Conservation (phyloP, 1,139 yeast genomes). For the Nakaseomyces bracarensis region DNA sequence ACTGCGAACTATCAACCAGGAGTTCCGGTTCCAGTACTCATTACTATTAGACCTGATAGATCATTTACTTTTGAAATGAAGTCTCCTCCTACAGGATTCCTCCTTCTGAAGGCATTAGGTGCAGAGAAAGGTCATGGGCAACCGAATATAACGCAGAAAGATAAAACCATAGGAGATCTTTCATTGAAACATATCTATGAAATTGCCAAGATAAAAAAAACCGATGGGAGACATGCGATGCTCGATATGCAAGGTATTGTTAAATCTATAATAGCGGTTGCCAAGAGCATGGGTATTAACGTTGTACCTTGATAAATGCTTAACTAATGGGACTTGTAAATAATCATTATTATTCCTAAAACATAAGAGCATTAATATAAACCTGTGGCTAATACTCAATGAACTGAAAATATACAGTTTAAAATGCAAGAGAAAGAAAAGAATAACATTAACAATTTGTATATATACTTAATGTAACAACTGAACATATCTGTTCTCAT, state of each 20-base stretch:
- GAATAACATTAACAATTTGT: no score
- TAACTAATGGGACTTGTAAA: not conserved
- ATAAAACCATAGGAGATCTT: constrained; percentile 54
- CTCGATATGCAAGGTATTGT: constrained; percentile 68
- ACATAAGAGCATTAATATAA: not conserved
- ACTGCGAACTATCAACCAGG: constrained; percentile 83
- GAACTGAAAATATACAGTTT: no score
- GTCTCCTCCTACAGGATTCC: constrained; percentile 88
- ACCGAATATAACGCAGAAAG: constrained; percentile 32
- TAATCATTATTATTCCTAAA: not conserved
- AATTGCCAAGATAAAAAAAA: constrained; percentile 86
- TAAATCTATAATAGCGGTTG: constrained; percentile 78
- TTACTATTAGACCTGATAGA: constrained; percentile 88
- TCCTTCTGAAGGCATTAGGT: constrained; percentile 75
- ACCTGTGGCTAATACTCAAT: no score
- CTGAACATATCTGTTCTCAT: no score
- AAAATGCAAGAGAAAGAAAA: no score
- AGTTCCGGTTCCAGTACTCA: constrained; percentile 77
- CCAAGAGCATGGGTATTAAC: constrained; percentile 76
- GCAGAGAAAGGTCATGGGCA: constrained; percentile 54
- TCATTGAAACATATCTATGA: constrained; percentile 88
- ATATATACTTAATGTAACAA: no score
- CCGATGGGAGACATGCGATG: constrained; percentile 70
- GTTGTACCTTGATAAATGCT: constrained; percentile 49
- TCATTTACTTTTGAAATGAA: constrained; percentile 78